Base-by-base conservation (phyloP, 1,139 yeast species). In the Hyphopichia fennica region DNA sequence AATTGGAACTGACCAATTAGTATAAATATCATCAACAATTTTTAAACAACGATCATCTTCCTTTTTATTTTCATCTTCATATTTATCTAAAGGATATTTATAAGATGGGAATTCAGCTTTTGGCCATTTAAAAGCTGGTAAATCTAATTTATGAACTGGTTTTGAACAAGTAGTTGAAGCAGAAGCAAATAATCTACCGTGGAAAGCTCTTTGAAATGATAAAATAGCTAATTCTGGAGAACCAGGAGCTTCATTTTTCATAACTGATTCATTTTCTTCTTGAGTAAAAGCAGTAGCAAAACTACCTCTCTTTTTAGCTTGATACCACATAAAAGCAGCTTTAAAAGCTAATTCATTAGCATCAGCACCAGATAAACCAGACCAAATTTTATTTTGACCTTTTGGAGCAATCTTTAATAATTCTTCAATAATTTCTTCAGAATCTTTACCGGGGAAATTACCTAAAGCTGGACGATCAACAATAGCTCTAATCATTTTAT, bases 91-190 rank as follows among this genome's bases (percentile, higher is more conserved):
- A 45, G 95, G 95, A 62, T 87, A 87, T 65, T 81, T 70, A 67
- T 84, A 81, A 38, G 77, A 58, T 45, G 95, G 95, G 73, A 82
- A 87, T 51, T 85, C 81, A 36, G 95, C 93, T 64, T 83, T 84
- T 58, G 95, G 95, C 95, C 95, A 86, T 54, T 84, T 79, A 70
- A 86, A 86, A 14, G 90, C 79, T 46, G 95, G 95, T 63, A 86
- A 79, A 60, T 86, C 95, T 63, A 86, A 76, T 70, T 86, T 86
- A 72, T 87, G 95, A 52, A 86, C 77, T 49, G 95, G 90, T 72
- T 85, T 87, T 41, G 93, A 84, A 62, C 90, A 74, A 23, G 95
- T 86, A 50, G 86, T 78, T 19, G 91, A 81, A 34, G 84, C 84
- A 37, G 90, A 77, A 17, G 93, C 95, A 68, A 86, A 84, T 49